Evolutionary conservation across 1,139 yeast species (phyloP).

Genomic region (Suzukiozyma palmioleophila): DNA sequence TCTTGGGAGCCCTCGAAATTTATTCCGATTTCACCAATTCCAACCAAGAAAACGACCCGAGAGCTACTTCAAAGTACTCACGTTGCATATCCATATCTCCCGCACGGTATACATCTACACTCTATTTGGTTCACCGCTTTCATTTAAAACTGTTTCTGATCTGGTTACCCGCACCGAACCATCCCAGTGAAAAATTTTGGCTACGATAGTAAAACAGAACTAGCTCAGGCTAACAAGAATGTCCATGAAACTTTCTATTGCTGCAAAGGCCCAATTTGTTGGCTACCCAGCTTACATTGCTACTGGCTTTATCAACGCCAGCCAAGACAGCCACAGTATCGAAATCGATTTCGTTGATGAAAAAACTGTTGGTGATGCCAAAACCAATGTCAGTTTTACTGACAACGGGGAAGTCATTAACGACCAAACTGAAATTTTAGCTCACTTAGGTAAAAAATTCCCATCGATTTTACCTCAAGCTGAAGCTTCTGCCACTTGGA

Average conservation of each 20-base stretch:
- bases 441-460: slow-evolving; percentile 42
- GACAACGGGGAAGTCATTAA: slow-evolving; percentile 42
- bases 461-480: slow-evolving; percentile 33
- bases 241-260: slow-evolving; percentile 52
- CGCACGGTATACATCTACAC: no score
- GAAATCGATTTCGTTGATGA: slow-evolving; percentile 66
- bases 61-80: no score
- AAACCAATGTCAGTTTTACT: slow-evolving; percentile 40
- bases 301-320: slow-evolving; percentile 63
- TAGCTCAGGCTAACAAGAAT: slow-evolving; percentile 9
- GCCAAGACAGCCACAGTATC: slow-evolving; percentile 38
- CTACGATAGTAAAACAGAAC: no score
- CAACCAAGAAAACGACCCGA: no score
- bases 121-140: neutral
- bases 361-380: slow-evolving; percentile 36
- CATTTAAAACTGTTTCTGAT: neutral
- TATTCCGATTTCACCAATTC: no score
- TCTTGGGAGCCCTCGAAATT: no score
- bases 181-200: neutral
- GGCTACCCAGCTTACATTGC: slow-evolving; percentile 83
- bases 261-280: slow-evolving; percentile 79
- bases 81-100: no score
- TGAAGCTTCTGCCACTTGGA: slow-evolving; percentile 52
- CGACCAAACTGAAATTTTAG: slow-evolving; percentile 42
- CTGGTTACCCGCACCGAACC: neutral